Base-by-base conservation (phyloP, 208 protist species). In the Angomonas ambiguus region DNA sequence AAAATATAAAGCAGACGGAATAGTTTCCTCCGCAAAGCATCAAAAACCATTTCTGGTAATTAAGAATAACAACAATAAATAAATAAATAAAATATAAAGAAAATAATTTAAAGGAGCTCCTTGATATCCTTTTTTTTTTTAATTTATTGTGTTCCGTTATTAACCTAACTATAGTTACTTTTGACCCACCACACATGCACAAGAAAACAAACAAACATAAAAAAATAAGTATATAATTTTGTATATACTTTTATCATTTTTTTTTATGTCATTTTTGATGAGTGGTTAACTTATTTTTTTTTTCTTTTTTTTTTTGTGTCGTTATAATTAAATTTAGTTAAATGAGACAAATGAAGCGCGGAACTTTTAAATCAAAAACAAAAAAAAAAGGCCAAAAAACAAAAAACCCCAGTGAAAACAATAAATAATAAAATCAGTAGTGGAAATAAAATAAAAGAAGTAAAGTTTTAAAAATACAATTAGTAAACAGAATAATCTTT, bases 301-400 rank as follows among this genome's bases (percentile, higher is more conserved):
- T 61, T 61, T 61, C 2, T 41, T 22, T 61, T 61, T 33, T 61
- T 33, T 1, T 2, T 38, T 61, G 18, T 24, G 11, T 57, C 51
- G 18, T 57, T 57, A 31, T 57, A 31, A n/a, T 24, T 18, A n/a
- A n/a, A n/a, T n/a, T n/a, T n/a, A n/a, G n/a, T n/a, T n/a, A n/a
- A n/a, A n/a, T n/a, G n/a, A n/a, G n/a, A n/a, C n/a, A n/a, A n/a
- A n/a, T n/a, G n/a, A n/a, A n/a, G n/a, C n/a, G n/a, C n/a, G n/a
- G n/a, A n/a, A n/a, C n/a, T n/a, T n/a, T n/a, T n/a, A n/a, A n/a
- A n/a, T n/a, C n/a, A n/a, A n/a, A n/a, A n/a, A n/a, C n/a, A n/a
- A n/a, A n/a, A 31, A 31, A 48, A 48, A 48, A 48, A 48, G 18
- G 41, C 51, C 6, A 31, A 31, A 57, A 57, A 24, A 25, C 51